Evolutionary conservation across 495 filamentous ascomycete species (phyloP), one percentile per base, ranked within the genome.

Genomic region (Xylaria castorea): DNA sequence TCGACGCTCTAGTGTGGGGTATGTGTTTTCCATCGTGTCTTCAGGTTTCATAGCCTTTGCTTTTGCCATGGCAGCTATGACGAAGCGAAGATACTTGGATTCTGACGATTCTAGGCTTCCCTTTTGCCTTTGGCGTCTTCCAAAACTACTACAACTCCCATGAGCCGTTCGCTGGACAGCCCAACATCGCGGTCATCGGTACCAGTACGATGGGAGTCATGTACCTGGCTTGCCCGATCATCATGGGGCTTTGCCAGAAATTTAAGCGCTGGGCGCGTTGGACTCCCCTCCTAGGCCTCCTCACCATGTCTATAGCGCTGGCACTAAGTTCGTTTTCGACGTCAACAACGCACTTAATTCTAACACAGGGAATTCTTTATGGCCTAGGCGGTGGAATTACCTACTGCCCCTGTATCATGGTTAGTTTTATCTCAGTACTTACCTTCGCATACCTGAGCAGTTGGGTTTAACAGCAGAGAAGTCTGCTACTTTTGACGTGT

Each of bases 1-100:
- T 91, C 11, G 89, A 91, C 71, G 86, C 82, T 25, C 74, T 90
- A 7, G 81, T 89, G 55, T 91, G 88, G 89, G 88, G 87, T 88
- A 77, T 73, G 78, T 76, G 34, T 65, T 46, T 48, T 12, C 22
- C 46, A 53, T 51, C 36, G 1, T 48, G 36, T 36, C n/a, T 34
- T 25, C 22, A 22, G 2, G 9, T 72, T 70, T 53, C 57, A 74
- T 40, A 76, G 40, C 5, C 30, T 50, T 58, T 32, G 60, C 5
- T 7, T 30, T 58, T 64, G 36, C 20, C 48, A 48, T 66, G 32
- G 1, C 25, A 25, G 46, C 22, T n/a, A 34, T 44, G 60, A 51
- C 1, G 14, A 44, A 53, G 1, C 4, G 12, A 5, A 66, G 5
- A 46, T 36, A 46, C 60, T 65, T 9, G 57, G 18, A 5, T 70